Base-by-base conservation (phyloP, 768 basidiomycete genomes). In the Boletus fagicola region DNA sequence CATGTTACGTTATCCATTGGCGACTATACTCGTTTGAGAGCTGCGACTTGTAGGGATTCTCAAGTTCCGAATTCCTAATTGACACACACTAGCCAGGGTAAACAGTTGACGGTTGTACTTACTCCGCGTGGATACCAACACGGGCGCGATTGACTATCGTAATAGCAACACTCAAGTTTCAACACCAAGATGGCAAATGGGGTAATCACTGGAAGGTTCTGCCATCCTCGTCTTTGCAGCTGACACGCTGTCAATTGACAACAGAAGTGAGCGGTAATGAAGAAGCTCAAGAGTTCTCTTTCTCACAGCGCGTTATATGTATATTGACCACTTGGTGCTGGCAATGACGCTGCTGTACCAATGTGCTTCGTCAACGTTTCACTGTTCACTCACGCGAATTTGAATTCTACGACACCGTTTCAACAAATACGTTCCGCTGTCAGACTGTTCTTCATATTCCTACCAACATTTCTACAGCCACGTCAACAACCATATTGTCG, bases 91-190 rank as follows among this genome's bases (percentile, higher is more conserved):
- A 24, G 12, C n/a, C 45, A 54, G 48, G 48, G 51, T 24, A 39
- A 46, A 15, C 12, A 12, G 39, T 16, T 7, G 28, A 11, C 4
- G 15, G 15, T 18, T 4, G n/a, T 22, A n/a, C n/a, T n/a, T n/a
- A n/a, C 31, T 24, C 49, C 38, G n/a, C 13, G 13, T 13, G 38
- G n/a, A 51, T 28, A 15, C 38, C 2, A 30, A 20, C 38, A 20
- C 38, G 13, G 4, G 38, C 5, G 36, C 24, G 40, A 49, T 39
- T 33, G 53, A 26, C 5, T 28, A 28, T 48, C 44, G 65, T 61
- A 67, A 62, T 45, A 24, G 44, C 38, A 43, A 57, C 47, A 18
- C 38, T n/a, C 39, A 35, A 22, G 61, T 63, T 65, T 66, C 56
- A 56, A 46, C 15, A 18, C n/a, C 28, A 40, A 20, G n/a, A 30